Evolutionary conservation across 148 eudicot genomes (phyloP), one percentile per base, ranked within the genome.

Genomic region (Silene conica): DNA sequence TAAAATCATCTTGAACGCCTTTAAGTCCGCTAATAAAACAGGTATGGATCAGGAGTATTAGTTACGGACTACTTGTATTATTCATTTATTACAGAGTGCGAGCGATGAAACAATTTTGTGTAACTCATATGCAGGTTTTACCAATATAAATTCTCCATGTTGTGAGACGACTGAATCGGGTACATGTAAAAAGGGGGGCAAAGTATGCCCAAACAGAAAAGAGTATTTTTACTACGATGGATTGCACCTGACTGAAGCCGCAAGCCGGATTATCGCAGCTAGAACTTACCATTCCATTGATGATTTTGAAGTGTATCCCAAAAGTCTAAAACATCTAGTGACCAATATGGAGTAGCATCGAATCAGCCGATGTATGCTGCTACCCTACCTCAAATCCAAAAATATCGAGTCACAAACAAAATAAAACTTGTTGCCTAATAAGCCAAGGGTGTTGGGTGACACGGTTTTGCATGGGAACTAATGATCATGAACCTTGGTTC

Each of bases 1-100:
- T 60, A 79, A 76, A 31, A 75, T 82, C 71, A 69, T 82, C 82
- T 54, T 15, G 0, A 72, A 72, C 59, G 16, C 76, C 68, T 75
- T 79, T 18, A 22, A 69, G 0, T 23, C n/a, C 7, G 26, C 56
- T 14, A 23, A 45, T 20, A 31, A 63, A 5, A 20, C 38, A 52
- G 82, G 82, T 75, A 67, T 18, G 12, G n/a, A n/a, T n/a, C n/a
- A n/a, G n/a, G 55, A 12, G 16, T 50, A 50, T 13, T 50, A 38
- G 8, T 38, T 38, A 38, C 8, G 0, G 7, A 38, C 43, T 38
- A 38, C 43, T 2, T 26, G 2, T 26, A 0, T 38, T 38, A 38
- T 38, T 38, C 6, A 38, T 38, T 9, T 38, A 38, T 4, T 38
- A 38, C 5, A 5, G 34, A 31, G 34, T 31, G 3, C 1, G 3